Conservation (phyloP, 2,329 filamentous ascomycete genomes). For the Sporothrix luriei region DNA sequence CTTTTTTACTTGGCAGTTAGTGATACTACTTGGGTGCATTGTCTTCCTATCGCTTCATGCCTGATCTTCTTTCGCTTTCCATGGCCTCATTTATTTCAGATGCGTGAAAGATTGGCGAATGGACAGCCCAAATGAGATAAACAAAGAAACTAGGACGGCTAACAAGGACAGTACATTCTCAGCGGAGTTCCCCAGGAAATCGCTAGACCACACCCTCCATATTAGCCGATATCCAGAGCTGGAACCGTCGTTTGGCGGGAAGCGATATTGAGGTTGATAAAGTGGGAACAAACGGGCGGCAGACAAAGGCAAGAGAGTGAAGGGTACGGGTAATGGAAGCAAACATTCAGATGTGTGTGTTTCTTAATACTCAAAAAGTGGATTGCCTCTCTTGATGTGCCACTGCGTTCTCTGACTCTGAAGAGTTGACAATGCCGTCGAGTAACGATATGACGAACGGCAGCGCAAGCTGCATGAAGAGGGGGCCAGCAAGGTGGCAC, state of each 20-base stretch:
- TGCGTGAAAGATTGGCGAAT: background rate
- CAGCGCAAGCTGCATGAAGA: slow-evolving; percentile 12
- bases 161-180: background rate
- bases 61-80: background rate
- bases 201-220: slow-evolving; percentile 7
- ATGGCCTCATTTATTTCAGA: background rate
- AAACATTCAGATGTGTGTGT: no score
- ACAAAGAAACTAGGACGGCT: no score
- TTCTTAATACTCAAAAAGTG: background rate
- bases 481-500: background rate
- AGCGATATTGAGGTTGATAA: background rate
- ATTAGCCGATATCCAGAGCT: slow-evolving; percentile 25
- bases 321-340: slow-evolving; percentile 9
- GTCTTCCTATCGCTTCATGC: background rate
- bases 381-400: background rate
- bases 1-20: slow-evolving; percentile 7
- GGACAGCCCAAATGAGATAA: background rate
- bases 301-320: background rate
- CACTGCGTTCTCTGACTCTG: background rate
- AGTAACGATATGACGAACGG: background rate
- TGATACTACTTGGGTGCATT: slow-evolving; percentile 6
- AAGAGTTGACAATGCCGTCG: background rate
- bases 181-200: background rate
- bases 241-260: background rate
- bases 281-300: background rate